Conservation (phyloP, 2,329 filamentous ascomycete species). For the Pseudogymnoascus sp. region DNA sequence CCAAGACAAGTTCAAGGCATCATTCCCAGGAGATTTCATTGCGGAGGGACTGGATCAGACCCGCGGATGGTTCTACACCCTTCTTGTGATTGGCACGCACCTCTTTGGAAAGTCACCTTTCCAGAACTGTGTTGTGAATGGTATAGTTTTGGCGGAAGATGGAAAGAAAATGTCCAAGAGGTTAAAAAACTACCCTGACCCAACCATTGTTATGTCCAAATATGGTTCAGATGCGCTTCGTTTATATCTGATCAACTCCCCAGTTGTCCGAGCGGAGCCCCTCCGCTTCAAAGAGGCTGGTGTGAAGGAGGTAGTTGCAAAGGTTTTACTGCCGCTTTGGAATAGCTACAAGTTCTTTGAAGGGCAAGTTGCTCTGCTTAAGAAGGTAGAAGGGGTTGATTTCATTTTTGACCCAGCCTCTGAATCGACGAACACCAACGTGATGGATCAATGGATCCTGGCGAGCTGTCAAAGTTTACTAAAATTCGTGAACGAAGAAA, state of each 20-base stretch:
- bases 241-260: slow-evolving; percentile 94
- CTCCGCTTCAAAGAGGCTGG: slow-evolving; percentile 84
- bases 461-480: slow-evolving; percentile 86
- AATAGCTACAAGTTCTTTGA: slow-evolving; percentile 97
- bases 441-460: slow-evolving; percentile 94
- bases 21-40: slow-evolving; percentile 89
- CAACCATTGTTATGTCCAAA: slow-evolving; percentile 68
- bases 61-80: slow-evolving; percentile 92
- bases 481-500: slow-evolving; percentile 86
- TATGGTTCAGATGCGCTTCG: slow-evolving; percentile 89
- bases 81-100: slow-evolving; percentile 80
- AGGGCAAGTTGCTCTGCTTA: slow-evolving; percentile 73
- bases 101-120: slow-evolving; percentile 79
- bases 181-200: slow-evolving; percentile 92
- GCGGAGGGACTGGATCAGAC: slow-evolving; percentile 91
- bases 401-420: slow-evolving; percentile 70
- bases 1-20: slow-evolving; percentile 66
- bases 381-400: slow-evolving; percentile 72
- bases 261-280: slow-evolving; percentile 84
- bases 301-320: slow-evolving; percentile 90
- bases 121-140: slow-evolving; percentile 94
- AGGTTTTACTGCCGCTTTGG: slow-evolving; percentile 84
- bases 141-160: slow-evolving; percentile 85
- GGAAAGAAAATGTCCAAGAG: slow-evolving; percentile 99
- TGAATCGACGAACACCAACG: slow-evolving; percentile 71